Evolutionary conservation across 2,329 filamentous ascomycete species (phyloP).

Genomic region (Cryphonectria radicalis): DNA sequence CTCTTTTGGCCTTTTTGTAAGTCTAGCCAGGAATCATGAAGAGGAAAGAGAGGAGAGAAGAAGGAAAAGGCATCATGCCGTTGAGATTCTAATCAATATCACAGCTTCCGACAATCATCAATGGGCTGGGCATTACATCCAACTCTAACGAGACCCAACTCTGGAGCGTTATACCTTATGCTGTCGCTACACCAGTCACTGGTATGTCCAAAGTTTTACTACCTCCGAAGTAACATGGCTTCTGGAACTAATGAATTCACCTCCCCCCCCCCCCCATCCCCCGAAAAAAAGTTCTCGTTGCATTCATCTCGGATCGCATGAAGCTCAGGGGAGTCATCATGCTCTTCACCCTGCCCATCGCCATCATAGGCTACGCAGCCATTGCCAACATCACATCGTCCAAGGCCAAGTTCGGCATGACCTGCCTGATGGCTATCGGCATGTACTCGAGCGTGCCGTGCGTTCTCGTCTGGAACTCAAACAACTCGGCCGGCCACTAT

Average conservation of each 20-base stretch:
- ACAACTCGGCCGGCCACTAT: constrained; percentile 71
- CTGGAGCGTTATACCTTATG: constrained; percentile 68
- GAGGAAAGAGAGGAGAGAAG: background rate
- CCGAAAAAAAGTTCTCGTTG: constrained; percentile 48
- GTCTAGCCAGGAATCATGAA: constrained; percentile 32
- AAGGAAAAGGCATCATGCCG: background rate
- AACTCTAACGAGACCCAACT: constrained; percentile 62
- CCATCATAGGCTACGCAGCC: constrained; percentile 67
- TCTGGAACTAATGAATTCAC: background rate
- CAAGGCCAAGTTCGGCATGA: constrained; percentile 66
- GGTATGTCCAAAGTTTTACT: constrained; percentile 39
- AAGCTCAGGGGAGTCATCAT: constrained; percentile 64
- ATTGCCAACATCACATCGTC: constrained; percentile 60
- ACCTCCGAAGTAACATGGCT: background rate
- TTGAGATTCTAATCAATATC: background rate
- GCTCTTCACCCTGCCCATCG: constrained; percentile 65
- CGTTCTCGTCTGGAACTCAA: constrained; percentile 68
- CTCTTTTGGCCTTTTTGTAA: constrained; percentile 66
- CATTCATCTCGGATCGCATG: constrained; percentile 64
- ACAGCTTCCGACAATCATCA: constrained; percentile 67
- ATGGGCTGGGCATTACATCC: constrained; percentile 56
- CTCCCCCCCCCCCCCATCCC: too few relatives aligned
- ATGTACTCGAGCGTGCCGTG: constrained; percentile 67
- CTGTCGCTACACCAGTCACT: constrained; percentile 60
- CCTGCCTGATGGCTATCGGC: constrained; percentile 68